phyloP scores from a whole-genome alignment of 441 rosid genomes.

The Arabidopsis hybrid region DNA sequence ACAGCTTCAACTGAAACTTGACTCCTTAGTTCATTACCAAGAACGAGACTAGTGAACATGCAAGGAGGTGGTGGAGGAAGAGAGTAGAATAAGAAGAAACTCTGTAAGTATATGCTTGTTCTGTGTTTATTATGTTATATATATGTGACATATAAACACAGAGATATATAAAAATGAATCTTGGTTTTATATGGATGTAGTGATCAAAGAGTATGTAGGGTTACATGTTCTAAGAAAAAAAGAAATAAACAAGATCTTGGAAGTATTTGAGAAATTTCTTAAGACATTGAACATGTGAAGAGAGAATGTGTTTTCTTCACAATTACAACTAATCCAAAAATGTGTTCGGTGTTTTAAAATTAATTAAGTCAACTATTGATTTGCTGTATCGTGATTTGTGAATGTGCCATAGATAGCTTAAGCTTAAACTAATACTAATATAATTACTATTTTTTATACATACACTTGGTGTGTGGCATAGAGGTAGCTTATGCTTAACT shows the following conservation, averaged over 20 bases:
- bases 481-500: conserved; percentile 44
- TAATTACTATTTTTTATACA: not conserved
- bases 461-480: conserved; percentile 19
- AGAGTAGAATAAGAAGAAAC: conserved; percentile 50
- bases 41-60: conserved; percentile 47
- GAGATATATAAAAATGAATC: conserved; percentile 31
- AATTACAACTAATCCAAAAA: conserved; percentile 42
- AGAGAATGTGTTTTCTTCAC: conserved; percentile 42
- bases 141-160: conserved; percentile 24
- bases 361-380: conserved; percentile 41
- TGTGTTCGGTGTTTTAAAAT: conserved; percentile 29
- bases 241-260: conserved; percentile 37
- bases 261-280: conserved; percentile 37
- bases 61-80: conserved; percentile 40
- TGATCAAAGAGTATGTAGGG: conserved; percentile 30
- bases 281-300: conserved; percentile 45
- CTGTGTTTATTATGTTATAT: conserved; percentile 42
- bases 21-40: conserved; percentile 47
- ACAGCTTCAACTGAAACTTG: conserved; percentile 35
- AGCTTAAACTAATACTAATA: conserved; percentile 17
- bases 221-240: conserved; percentile 21
- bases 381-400: conserved; percentile 40
- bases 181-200: conserved; percentile 45
- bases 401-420: conserved; percentile 33
- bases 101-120: conserved; percentile 42